Conservation (phyloP, 805 yeast genomes). For the Candida hungchunana region DNA sequence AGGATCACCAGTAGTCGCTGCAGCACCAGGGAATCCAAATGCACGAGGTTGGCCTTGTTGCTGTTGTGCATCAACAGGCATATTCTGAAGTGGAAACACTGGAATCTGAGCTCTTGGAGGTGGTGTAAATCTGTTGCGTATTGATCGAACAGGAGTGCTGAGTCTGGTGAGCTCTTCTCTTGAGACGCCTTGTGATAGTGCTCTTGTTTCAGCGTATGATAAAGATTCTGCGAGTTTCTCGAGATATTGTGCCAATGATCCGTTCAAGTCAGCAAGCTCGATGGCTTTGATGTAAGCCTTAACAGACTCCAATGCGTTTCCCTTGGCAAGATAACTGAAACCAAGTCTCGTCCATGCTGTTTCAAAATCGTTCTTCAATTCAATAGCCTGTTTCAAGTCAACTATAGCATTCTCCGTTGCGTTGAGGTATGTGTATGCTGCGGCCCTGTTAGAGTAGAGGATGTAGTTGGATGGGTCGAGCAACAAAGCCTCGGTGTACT, state of each 20-base stretch:
- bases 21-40: too few species aligned
- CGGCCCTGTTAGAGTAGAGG: conserved; percentile 37
- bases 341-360: conserved; percentile 38
- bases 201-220: conserved; percentile 17
- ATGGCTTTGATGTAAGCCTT: conserved; percentile 35
- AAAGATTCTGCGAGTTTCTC: conserved; percentile 16
- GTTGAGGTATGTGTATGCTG: conserved; percentile 34
- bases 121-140: conserved; percentile 5
- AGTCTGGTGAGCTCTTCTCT: conserved; percentile 9
- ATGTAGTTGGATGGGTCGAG: conserved; percentile 31
- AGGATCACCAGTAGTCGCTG: conserved; percentile 3
- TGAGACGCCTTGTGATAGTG: conserved; percentile 14
- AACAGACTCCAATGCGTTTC: conserved; percentile 33
- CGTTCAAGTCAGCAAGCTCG: conserved; percentile 15
- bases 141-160: conserved; percentile 5
- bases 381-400: conserved; percentile 33
- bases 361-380: conserved; percentile 31
- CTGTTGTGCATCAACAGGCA: too few species aligned
- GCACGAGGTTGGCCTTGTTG: not conserved
- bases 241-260: conserved; percentile 13
- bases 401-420: conserved; percentile 33
- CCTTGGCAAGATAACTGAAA: conserved; percentile 32
- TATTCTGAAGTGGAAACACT: too few species aligned
- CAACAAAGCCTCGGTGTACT: conserved; percentile 34
- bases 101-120: conserved; percentile 1